These are phyloP conservation scores for Phytophthora nicotianae DNA, from an alignment of 352 stramenopile genomes.

Conservation along the genomic window DNA sequence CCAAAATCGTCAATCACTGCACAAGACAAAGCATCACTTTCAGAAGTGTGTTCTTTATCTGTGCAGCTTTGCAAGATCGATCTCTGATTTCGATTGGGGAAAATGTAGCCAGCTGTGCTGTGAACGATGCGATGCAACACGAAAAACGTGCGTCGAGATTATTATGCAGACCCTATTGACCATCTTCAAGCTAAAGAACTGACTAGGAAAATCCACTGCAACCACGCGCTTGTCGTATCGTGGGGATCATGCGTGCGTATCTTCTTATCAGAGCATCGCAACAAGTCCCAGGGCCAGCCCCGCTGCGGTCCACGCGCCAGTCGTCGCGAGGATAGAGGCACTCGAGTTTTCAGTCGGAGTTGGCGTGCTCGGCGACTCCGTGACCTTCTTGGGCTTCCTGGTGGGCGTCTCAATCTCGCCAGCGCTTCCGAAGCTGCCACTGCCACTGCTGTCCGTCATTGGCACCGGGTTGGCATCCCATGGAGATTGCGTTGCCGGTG, in stretches of 20 bases:
- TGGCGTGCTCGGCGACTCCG: conserved; percentile 14
- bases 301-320: conserved; percentile 6
- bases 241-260: conserved; percentile 28
- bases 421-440: conserved; percentile 21
- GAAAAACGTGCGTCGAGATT: conserved; percentile 37
- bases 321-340: conserved; percentile 8
- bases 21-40: background rate
- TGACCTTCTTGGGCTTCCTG: conserved; percentile 20
- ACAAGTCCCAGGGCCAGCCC: conserved; percentile 19
- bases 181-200: conserved; percentile 25
- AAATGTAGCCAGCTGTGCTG: conserved; percentile 24
- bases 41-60: conserved; percentile 5
- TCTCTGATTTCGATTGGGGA: conserved; percentile 26
- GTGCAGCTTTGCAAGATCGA: conserved; percentile 1
- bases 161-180: conserved; percentile 20
- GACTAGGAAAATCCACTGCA: conserved; percentile 36
- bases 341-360: conserved; percentile 23
- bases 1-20: background rate
- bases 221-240: conserved; percentile 30
- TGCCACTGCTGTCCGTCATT: conserved; percentile 23
- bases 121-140: conserved; percentile 30
- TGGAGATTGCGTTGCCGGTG: conserved; percentile 6
- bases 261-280: conserved; percentile 29
- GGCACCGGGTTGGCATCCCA: conserved; percentile 15
- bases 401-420: conserved; percentile 21